A percentile compares a stretch with the other conserved stretches of the same genome.
phyloP scores from a whole-genome alignment of 2,329 filamentous ascomycete species.

The Myriosclerotinia duriaeana region DNA sequence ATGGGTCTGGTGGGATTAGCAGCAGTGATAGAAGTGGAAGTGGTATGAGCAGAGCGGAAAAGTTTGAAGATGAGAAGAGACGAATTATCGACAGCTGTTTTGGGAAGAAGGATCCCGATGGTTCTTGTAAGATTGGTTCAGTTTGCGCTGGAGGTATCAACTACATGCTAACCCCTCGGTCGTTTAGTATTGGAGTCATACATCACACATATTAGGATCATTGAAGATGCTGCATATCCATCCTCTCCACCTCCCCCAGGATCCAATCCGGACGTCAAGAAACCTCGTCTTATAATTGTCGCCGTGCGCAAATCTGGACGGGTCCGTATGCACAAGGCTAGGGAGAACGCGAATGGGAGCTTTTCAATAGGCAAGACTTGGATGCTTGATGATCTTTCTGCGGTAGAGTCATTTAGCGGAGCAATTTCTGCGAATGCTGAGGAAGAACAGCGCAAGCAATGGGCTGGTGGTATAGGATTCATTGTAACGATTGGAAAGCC shows the following conservation, averaged over 20 bases:
- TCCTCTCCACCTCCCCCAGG: slow-evolving; percentile 81
- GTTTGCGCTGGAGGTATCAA: slow-evolving; percentile 9
- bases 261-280: slow-evolving; percentile 72
- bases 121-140: slow-evolving; percentile 61
- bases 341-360: slow-evolving; percentile 88
- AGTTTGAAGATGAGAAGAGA: slow-evolving; percentile 94
- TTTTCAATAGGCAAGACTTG: slow-evolving; percentile 99
- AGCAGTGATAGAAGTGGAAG: slow-evolving; percentile 33
- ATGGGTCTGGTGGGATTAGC: slow-evolving; percentile 40
- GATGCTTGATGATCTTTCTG: slow-evolving; percentile 85
- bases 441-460: slow-evolving; percentile 64
- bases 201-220: slow-evolving; percentile 93
- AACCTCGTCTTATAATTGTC: slow-evolving; percentile 87
- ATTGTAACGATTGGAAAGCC: slow-evolving; percentile 86
- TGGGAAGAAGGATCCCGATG: slow-evolving; percentile 82
- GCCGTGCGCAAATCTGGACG: slow-evolving; percentile 88
- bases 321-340: slow-evolving; percentile 93
- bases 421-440: slow-evolving; percentile 57
- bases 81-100: slow-evolving; percentile 96
- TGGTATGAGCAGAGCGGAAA: slow-evolving; percentile 59
- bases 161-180: slow-evolving; percentile 31
- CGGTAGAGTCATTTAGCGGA: slow-evolving; percentile 78
- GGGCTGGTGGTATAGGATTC: slow-evolving; percentile 83
- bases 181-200: slow-evolving; percentile 79
- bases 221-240: slow-evolving; percentile 80